Base-by-base conservation (phyloP, 2,329 filamentous ascomycete genomes). In the Bimuria novae-zelandiae region DNA sequence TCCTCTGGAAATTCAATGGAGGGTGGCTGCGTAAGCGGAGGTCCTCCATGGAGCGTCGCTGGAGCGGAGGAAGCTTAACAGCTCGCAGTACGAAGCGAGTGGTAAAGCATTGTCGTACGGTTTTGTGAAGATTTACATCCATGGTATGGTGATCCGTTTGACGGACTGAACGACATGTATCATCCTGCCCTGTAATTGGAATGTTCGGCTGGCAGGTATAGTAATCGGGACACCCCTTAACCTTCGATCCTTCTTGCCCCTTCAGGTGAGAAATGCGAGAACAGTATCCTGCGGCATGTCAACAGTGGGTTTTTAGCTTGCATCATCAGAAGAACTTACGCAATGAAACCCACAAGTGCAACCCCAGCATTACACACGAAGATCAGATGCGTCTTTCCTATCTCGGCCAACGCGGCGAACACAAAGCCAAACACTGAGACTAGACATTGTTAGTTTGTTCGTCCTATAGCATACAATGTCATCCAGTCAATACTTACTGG, bases 361-460 rank as follows among this genome's bases (percentile, higher is more conserved):
- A 47, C 44, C 2, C 22, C 83, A 4, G 84, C 86, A 62, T 90
- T 90, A 65, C 81, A 85, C 43, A 84, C 82, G 63, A 90, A 90
- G 0, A 87, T 88, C 7, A 85, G 73, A 51, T 86, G 80, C 0
- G 82, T 79, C 61, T 81, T 80, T 1, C 85, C 86, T 0, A 82
- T 74, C 29, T 80, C 77, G 0, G 88, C 84, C 39, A 90, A 78
- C 0, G 79, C 81, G 0, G 86, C 82, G 66, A 89, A 90, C 0
- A 88, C 76, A 12, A 88, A 76, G 0, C 88, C 87, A 59, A 90
- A 90, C 0, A 89, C 60, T 0, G 84, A 84, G 52, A 83, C 84
- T 69, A 29, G 29, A 40, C 12, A 14, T 11, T 7, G 19, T 52
- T 46, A 49, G 33, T 11, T 17, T 27, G n/a, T 7, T 19, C 10